Base-by-base conservation (phyloP, 73 alveolate genomes). In the Paramecium sexaurelia region DNA sequence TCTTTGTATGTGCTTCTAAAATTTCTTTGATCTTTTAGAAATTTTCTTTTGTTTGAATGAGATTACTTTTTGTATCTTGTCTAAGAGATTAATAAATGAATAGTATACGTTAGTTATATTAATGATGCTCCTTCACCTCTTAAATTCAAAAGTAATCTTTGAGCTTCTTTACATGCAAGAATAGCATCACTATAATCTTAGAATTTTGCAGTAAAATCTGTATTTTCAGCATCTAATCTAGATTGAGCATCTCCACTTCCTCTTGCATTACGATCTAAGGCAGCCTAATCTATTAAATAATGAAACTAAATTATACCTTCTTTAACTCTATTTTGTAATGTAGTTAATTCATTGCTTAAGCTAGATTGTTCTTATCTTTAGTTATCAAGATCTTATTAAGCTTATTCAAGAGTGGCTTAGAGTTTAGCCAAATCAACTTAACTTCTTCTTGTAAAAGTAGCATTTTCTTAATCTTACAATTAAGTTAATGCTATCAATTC, bases 151-250 rank as follows among this genome's bases (percentile, higher is more conserved):
- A 78, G 51, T 22, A 78, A 45, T 78, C 90, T 78, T 43, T 78
- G 13, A 2, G 90, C 90, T 43, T 78, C 90, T 13, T 78, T 78
- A 26, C 90, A 78, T 37, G 90, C 90, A 17, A 78, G 43, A 24
- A 78, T 78, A 26, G 90, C 90, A 78, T 78, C 90, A 43, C 75
- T 78, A 39, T 78, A 78, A 39, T 78, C 90, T 41, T 45, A 24
- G 55, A 3, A 39, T 78, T 78, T 78, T 20, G 90, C 90, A 40
- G 75, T 15, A 27, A 78, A 78, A 33, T 78, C 90, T 22, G 90
- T 45, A 22, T 78, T 78, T 13, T 78, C 90, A 24, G 90, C 90
- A 45, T 39, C 71, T 19, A 78, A 78, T 78, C 90, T 78, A 20
- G 26, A 2, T 29, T 32, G 4, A 7, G 90, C 90, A 78, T 78